These are phyloP conservation scores for Daedaleopsis sinensis DNA, from an alignment of 768 basidiomycete genomes.

Conservation along the genomic window DNA sequence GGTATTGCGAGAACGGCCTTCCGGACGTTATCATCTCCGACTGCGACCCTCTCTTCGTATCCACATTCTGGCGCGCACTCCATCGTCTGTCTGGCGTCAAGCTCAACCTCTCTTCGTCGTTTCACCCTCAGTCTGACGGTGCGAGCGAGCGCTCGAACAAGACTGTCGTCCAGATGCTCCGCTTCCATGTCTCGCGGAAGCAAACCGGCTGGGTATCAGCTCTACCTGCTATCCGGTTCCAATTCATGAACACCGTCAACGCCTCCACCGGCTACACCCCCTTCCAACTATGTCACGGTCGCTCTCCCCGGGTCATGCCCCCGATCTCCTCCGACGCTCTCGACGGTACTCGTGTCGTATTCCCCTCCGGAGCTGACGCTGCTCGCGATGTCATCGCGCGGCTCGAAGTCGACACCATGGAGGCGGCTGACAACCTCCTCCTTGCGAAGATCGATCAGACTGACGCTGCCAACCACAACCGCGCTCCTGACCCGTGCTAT, in stretches of 20 bases:
- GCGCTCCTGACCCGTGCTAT: conserved; percentile 27
- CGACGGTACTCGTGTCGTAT: background rate
- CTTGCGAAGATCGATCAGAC: conserved; percentile 33
- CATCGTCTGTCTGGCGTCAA: conserved; percentile 11
- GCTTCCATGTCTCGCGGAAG: conserved; percentile 37
- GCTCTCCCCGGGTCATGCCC: too few species aligned
- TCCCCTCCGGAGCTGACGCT: background rate
- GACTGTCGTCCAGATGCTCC: conserved; percentile 41
- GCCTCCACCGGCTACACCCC: conserved; percentile 30
- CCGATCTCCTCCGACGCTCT: conserved; percentile 14
- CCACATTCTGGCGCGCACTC: conserved; percentile 12
- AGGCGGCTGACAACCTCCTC: too few species aligned
- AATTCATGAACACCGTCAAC: conserved; percentile 41
- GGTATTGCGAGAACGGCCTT: conserved; percentile 21
- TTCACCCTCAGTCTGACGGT: conserved; percentile 48
- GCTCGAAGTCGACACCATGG: too few species aligned
- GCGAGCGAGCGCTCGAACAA: conserved; percentile 43
- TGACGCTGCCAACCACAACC: conserved; percentile 29
- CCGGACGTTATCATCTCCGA: conserved; percentile 24
- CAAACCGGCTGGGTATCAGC: conserved; percentile 48
- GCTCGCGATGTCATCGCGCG: too few species aligned
- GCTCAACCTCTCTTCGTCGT: conserved; percentile 37
- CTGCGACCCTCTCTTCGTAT: conserved; percentile 14
- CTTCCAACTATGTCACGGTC: conserved; percentile 19
- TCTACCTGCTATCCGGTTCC: conserved; percentile 44